Percentiles rank a stretch among this genome's conserved stretches.
These are phyloP conservation scores for Pichia nanzhaoensis DNA, from an alignment of 805 yeast genomes.

Conservation along the genomic window DNA sequence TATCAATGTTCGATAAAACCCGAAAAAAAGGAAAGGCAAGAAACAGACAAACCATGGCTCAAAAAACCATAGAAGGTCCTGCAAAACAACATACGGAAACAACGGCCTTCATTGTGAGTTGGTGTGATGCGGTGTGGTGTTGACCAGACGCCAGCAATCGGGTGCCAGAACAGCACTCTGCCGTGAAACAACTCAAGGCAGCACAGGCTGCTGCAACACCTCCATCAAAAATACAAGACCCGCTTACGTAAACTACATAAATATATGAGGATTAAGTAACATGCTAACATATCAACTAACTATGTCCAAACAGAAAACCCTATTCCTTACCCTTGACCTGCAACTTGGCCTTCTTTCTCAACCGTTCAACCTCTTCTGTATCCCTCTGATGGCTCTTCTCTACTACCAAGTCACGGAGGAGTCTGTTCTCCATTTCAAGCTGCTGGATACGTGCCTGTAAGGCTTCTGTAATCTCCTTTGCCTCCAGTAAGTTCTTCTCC, in stretches of 20 bases:
- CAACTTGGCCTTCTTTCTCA: conserved; percentile 41
- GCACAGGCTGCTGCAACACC: too few species aligned
- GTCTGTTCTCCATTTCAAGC: conserved; percentile 86
- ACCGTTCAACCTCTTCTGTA: conserved; percentile 44
- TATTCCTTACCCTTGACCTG: conserved; percentile 18
- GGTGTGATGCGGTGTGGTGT: too few species aligned
- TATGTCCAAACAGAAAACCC: not conserved
- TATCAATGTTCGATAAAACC: not conserved
- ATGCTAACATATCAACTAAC: too few species aligned
- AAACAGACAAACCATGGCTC: too few species aligned
- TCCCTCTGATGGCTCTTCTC: conserved; percentile 63
- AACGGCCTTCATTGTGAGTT: conserved; percentile 26
- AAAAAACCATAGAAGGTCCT: too few species aligned
- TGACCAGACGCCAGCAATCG: too few species aligned
- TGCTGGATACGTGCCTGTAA: conserved; percentile 74
- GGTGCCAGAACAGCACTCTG: too few species aligned
- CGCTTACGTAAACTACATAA: too few species aligned
- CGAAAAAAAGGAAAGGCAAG: too few species aligned
- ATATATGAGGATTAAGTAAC: too few species aligned
- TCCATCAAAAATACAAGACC: too few species aligned
- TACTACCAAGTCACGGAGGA: conserved; percentile 75
- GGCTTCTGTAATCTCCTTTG: conserved; percentile 57
- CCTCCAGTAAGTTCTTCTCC: conserved; percentile 68
- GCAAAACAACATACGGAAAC: conserved; percentile 24
- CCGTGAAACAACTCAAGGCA: too few species aligned